Evolutionary conservation across 768 basidiomycete genomes (phyloP).

Genomic region (Asterophora lycoperdoides): DNA sequence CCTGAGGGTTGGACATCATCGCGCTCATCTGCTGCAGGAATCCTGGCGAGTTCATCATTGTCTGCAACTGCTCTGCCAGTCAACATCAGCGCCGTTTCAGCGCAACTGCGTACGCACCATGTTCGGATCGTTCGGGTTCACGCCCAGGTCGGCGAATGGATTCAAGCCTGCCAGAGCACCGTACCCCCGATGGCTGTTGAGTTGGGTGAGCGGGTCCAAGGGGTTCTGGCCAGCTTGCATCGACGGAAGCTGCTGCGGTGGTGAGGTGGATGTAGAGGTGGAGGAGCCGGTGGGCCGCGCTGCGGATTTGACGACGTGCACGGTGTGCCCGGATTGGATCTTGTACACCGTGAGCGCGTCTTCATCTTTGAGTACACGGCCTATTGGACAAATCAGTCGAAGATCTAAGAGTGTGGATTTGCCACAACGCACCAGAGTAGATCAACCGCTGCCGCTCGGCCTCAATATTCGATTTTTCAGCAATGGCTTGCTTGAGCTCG

Average conservation of each 20-base stretch:
- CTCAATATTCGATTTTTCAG: constrained; percentile 78
- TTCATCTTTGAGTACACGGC: constrained; percentile 81
- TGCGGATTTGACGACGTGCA: constrained; percentile 84
- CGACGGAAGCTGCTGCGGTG: constrained; percentile 60
- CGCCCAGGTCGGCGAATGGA: constrained; percentile 86
- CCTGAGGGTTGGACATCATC: constrained; percentile 83
- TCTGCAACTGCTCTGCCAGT: constrained; percentile 52
- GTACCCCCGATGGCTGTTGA: constrained; percentile 75
- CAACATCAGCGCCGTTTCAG: no score
- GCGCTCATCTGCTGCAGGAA: constrained; percentile 85
- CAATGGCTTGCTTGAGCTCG: constrained; percentile 90
- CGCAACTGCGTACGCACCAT: constrained; percentile 49
- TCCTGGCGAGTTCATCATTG: constrained; percentile 80
- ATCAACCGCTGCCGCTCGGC: constrained; percentile 89
- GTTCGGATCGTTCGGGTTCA: constrained; percentile 92
- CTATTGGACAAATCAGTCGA: constrained; percentile 25
- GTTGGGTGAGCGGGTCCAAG: constrained; percentile 78
- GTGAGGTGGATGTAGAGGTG: constrained; percentile 15
- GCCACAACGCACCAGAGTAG: constrained; percentile 67
- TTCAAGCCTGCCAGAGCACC: constrained; percentile 84
- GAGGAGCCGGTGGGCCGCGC: constrained; percentile 43
- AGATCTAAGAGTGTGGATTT: no score
- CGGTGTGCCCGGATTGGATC: constrained; percentile 83
- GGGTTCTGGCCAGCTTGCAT: constrained; percentile 93
- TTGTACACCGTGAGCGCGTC: constrained; percentile 82